These are phyloP conservation scores for Clarkia xantiana DNA, from an alignment of 345 rosid species.

Conservation along the genomic window DNA sequence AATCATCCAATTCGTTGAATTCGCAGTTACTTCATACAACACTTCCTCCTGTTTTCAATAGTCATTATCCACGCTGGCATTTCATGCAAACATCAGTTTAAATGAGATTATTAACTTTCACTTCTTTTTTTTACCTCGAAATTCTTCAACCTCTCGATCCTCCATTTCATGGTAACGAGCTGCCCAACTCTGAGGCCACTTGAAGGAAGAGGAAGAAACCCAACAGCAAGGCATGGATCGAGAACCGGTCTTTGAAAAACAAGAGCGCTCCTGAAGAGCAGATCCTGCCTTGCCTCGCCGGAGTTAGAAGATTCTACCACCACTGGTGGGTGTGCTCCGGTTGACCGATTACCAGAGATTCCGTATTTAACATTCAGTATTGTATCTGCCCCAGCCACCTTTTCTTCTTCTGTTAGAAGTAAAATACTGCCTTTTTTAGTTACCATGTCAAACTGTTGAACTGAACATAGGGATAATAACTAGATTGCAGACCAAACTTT, in stretches of 20 bases:
- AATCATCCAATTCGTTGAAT: constrained; percentile 81
- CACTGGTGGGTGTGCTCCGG: constrained; percentile 83
- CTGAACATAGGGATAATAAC: too few relatives aligned
- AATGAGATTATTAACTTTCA: too few relatives aligned
- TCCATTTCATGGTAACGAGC: constrained; percentile 75
- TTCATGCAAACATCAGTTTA: too few relatives aligned
- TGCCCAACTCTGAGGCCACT: constrained; percentile 80
- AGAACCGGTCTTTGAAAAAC: constrained; percentile 79
- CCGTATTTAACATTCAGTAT: constrained; percentile 65
- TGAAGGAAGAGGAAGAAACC: constrained; percentile 77
- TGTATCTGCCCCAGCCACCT: constrained; percentile 33
- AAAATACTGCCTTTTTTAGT: neutral
- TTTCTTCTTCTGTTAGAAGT: constrained; percentile 29
- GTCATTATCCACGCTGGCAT: too few relatives aligned
- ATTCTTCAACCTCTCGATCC: constrained; percentile 75
- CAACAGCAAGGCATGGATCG: constrained; percentile 85
- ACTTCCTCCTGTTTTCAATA: constrained; percentile 50
- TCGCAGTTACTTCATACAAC: constrained; percentile 68
- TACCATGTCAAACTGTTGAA: too few relatives aligned
- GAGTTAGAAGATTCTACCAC: constrained; percentile 19
- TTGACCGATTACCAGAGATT: constrained; percentile 59
- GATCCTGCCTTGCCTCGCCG: constrained; percentile 27
- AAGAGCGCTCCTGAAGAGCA: constrained; percentile 72
- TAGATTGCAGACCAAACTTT: too few relatives aligned
- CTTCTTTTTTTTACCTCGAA: constrained; percentile 21